A percentile compares a stretch with the other conserved stretches of the same genome.
Conservation (phyloP, 768 basidiomycete species). For the Tulasnella sp. region DNA sequence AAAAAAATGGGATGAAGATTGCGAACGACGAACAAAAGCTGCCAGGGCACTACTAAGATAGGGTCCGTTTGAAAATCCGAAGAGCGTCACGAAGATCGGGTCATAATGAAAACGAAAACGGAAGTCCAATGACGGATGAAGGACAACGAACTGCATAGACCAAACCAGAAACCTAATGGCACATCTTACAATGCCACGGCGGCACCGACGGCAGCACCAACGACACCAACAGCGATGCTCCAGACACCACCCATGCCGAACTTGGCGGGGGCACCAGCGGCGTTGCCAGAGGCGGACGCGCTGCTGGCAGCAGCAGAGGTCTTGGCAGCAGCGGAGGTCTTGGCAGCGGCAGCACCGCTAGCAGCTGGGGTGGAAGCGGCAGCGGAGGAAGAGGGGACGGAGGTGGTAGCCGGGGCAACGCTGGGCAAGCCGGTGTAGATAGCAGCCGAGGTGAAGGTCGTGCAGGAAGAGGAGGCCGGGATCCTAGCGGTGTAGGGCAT, state of each 20-base stretch:
- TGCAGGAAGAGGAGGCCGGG: slow-evolving; percentile 42
- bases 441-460: slow-evolving; percentile 37
- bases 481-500: slow-evolving; percentile 40
- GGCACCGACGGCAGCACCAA: slow-evolving; percentile 23
- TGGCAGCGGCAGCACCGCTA: not conserved
- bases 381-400: not conserved
- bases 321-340: not conserved
- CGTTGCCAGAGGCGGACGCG: not conserved
- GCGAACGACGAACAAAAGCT: slow-evolving; percentile 1
- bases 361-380: not conserved
- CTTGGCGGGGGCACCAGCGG: slow-evolving; percentile 23
- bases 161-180: not conserved
- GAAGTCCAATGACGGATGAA: not conserved
- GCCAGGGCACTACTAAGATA: not conserved
- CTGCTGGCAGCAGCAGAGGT: not conserved
- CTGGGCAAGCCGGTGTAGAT: slow-evolving; percentile 34
- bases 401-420: not conserved
- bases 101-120: not conserved
- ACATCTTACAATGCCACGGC: slow-evolving; percentile 23
- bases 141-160: not conserved
- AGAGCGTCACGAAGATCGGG: not conserved
- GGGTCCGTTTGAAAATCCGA: slow-evolving; percentile 6
- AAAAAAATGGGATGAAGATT: not conserved
- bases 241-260: slow-evolving; percentile 20
- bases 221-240: slow-evolving; percentile 13